Evolutionary conservation across 2,329 filamentous ascomycete species (phyloP).

Genomic region (Hyphodiscus sp.): DNA sequence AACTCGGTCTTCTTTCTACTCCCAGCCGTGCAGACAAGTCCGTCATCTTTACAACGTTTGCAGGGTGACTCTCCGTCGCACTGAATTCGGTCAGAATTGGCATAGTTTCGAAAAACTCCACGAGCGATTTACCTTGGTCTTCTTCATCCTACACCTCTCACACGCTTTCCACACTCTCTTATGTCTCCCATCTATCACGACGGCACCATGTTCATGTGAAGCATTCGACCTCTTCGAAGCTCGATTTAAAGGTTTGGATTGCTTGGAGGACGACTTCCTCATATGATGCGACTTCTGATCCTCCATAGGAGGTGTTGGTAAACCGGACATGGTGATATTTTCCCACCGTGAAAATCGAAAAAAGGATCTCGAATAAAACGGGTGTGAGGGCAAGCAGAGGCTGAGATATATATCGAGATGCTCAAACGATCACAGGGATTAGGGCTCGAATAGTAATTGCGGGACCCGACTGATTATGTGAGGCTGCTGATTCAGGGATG

Average conservation of each 20-base stretch:
- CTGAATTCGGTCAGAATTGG: conserved; percentile 28
- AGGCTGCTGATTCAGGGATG: neutral
- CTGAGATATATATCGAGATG: conserved; percentile 8
- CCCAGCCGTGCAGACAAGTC: conserved; percentile 54
- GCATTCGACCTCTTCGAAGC: conserved; percentile 10
- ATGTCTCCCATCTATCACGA: conserved; percentile 46
- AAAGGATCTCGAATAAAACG: neutral
- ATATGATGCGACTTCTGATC: conserved; percentile 9
- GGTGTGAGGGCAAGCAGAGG: neutral
- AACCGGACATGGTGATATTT: conserved; percentile 5
- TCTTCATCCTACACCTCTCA: conserved; percentile 60
- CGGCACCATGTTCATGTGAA: conserved; percentile 29
- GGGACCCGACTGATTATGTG: neutral
- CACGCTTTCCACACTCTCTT: conserved; percentile 61
- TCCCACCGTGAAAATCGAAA: neutral
- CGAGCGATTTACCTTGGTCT: conserved; percentile 49
- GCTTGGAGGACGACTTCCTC: conserved; percentile 10
- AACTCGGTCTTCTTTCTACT: conserved; percentile 59
- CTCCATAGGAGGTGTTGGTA: conserved; percentile 13
- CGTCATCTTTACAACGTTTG: conserved; percentile 58
- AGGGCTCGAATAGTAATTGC: neutral
- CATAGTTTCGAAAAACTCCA: neutral
- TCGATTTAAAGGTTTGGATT: conserved; percentile 6
- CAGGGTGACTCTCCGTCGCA: conserved; percentile 59
- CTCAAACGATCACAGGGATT: neutral